Evolutionary conservation across 1,139 yeast genomes (phyloP).

Genomic region (Pichia sp.): DNA sequence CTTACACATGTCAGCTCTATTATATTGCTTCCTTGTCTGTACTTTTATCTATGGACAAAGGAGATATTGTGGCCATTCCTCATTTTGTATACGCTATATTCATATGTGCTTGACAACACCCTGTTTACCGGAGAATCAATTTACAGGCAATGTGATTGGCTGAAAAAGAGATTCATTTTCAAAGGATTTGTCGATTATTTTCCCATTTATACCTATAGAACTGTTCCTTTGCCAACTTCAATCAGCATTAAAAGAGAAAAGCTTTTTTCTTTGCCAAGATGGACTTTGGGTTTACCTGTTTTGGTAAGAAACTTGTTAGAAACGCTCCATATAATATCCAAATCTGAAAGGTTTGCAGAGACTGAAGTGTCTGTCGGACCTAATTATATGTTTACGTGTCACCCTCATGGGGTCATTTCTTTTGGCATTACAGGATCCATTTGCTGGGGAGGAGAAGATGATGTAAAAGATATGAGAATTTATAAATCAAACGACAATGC

Average conservation of each 20-base stretch:
- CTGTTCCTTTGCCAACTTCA: constrained; percentile 69
- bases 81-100: constrained; percentile 43
- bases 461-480: not conserved
- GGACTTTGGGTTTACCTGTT: constrained; percentile 5
- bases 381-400: constrained; percentile 82
- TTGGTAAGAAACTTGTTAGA: not conserved
- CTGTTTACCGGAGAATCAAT: constrained; percentile 69
- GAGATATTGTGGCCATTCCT: constrained; percentile 52
- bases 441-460: constrained; percentile 8
- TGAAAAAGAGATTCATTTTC: constrained; percentile 59
- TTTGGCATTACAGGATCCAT: constrained; percentile 72
- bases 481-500: not conserved
- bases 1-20: constrained; percentile 73
- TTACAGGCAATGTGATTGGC: constrained; percentile 46
- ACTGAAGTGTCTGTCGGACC: constrained; percentile 49
- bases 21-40: constrained; percentile 53
- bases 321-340: not conserved
- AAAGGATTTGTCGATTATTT: constrained; percentile 68
- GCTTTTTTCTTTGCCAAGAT: constrained; percentile 3
- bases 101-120: constrained; percentile 52
- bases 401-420: constrained; percentile 94
- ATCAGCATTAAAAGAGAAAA: constrained; percentile 26
- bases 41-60: constrained; percentile 34
- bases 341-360: constrained; percentile 3
- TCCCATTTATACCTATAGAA: constrained; percentile 70